phyloP scores from a whole-genome alignment of 768 basidiomycete species.

The Agrocybe pediades region DNA sequence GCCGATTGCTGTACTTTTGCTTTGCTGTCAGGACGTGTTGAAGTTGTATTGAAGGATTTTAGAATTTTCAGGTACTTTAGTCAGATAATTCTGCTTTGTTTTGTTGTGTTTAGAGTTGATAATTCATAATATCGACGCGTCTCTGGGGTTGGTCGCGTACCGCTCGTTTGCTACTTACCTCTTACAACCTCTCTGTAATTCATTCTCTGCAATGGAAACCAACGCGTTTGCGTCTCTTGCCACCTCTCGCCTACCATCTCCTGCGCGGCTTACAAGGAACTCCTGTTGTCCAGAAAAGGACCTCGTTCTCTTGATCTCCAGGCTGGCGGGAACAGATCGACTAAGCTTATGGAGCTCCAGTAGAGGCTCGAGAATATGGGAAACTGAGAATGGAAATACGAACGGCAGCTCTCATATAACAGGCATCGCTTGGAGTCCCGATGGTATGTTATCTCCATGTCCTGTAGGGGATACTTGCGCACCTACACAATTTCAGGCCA shows the following conservation, averaged over 20 bases:
- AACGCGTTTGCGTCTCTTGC: constrained; percentile 61
- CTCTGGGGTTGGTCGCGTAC: not conserved
- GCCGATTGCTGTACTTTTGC: constrained; percentile 3
- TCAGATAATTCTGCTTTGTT: too few relatives aligned
- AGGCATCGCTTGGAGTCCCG: constrained; percentile 79
- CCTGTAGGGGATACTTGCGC: not conserved
- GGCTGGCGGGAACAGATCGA: constrained; percentile 66
- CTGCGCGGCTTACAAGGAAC: constrained; percentile 57
- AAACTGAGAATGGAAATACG: constrained; percentile 63
- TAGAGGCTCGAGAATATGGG: constrained; percentile 82
- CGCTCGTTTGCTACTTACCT: too few relatives aligned
- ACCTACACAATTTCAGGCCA: constrained; percentile 44
- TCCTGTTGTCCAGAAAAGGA: constrained; percentile 90
- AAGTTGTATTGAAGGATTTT: too few relatives aligned
- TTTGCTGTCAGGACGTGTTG: too few relatives aligned
- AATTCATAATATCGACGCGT: too few relatives aligned
- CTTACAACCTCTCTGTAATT: not conserved
- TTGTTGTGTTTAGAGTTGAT: too few relatives aligned
- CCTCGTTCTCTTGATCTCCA: constrained; percentile 66
- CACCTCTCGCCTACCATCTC: constrained; percentile 54
- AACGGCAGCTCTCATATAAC: constrained; percentile 50
- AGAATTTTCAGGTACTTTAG: too few relatives aligned
- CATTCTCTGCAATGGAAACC: constrained; percentile 6
- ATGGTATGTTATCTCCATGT: constrained; percentile 46
- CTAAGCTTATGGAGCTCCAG: constrained; percentile 78